Conservation (phyloP, 805 yeast genomes). For the Saccharomycopsis babjevae region DNA sequence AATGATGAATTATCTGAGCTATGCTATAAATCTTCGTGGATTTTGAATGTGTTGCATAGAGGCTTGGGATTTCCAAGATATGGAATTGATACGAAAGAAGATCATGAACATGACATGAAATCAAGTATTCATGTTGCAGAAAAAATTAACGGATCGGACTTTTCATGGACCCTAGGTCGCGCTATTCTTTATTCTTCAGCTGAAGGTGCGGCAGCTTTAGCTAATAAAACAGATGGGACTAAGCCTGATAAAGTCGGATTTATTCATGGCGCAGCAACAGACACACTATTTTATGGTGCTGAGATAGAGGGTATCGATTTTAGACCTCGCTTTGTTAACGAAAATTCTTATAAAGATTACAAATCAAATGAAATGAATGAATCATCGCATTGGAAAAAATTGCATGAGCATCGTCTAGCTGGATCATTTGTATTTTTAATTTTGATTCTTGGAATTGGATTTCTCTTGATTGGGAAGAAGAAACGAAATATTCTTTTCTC, state of each 20-base stretch:
- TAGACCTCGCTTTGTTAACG: constrained; percentile 34
- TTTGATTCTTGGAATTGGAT: constrained; percentile 25
- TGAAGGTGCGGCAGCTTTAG: constrained; percentile 37
- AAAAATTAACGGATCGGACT: constrained; percentile 32
- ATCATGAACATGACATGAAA: constrained; percentile 21
- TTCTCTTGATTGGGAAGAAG: constrained; percentile 28
- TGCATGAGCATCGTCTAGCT: constrained; percentile 26
- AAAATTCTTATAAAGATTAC: constrained; percentile 12
- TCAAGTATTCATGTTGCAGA: constrained; percentile 35
- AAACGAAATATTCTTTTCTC: constrained; percentile 14
- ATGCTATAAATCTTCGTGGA: constrained; percentile 56
- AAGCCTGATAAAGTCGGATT: constrained; percentile 30
- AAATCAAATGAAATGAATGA: constrained; percentile 25
- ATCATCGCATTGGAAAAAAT: constrained; percentile 31
- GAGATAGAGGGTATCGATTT: constrained; percentile 32
- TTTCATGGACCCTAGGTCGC: constrained; percentile 49
- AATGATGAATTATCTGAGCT: constrained; percentile 39
- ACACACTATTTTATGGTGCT: constrained; percentile 41
- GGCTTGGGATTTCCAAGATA: constrained; percentile 51
- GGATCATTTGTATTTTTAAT: constrained; percentile 29
- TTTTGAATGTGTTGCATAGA: constrained; percentile 44
- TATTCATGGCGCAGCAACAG: constrained; percentile 37
- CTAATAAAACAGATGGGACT: constrained; percentile 11
- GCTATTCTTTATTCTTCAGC: constrained; percentile 54
- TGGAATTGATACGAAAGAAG: constrained; percentile 30